Evolutionary conservation across 2,329 filamentous ascomycete genomes (phyloP).

Genomic region (Aspergillus sp.): DNA sequence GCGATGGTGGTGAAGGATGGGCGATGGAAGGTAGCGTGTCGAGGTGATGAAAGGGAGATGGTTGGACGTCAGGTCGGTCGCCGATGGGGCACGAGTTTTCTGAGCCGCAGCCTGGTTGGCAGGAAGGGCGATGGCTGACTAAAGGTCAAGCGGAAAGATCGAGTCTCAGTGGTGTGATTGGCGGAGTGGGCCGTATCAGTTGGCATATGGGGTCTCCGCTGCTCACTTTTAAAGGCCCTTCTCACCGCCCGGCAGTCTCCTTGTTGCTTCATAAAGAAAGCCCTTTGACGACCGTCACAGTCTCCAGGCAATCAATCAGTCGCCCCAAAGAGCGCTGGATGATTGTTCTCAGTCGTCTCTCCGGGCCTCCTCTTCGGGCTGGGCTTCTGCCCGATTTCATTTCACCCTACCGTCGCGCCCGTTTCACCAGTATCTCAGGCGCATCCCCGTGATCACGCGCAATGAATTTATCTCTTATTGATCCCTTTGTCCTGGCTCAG

Average conservation of each 20-base stretch:
- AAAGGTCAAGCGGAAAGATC: slow-evolving; percentile 15
- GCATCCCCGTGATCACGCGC: slow-evolving; percentile 8
- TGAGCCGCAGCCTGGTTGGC: slow-evolving; percentile 22
- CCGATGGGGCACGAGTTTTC: slow-evolving; percentile 43
- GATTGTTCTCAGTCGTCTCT: slow-evolving; percentile 18
- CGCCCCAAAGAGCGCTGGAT: slow-evolving; percentile 21
- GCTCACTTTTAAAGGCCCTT: slow-evolving; percentile 17
- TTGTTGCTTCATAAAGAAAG: slow-evolving; percentile 9
- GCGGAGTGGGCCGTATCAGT: neutral
- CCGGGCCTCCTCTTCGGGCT: slow-evolving; percentile 27
- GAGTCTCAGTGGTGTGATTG: too few species aligned
- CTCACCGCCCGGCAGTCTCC: slow-evolving; percentile 22
- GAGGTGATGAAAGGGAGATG: slow-evolving; percentile 43
- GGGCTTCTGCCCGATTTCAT: slow-evolving; percentile 11
- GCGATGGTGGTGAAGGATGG: slow-evolving; percentile 40
- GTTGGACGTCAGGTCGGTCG: slow-evolving; percentile 40
- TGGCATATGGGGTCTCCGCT: neutral
- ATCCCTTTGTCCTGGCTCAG: slow-evolving; percentile 69
- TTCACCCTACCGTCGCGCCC: neutral
- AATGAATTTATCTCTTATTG: slow-evolving; percentile 72
- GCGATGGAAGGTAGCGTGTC: slow-evolving; percentile 30
- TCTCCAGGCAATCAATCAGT: slow-evolving; percentile 11
- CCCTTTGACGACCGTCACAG: slow-evolving; percentile 7
- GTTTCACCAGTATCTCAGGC: neutral
- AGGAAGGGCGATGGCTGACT: slow-evolving; percentile 23